These are phyloP conservation scores for Sugiyamaella xylanicola DNA, from an alignment of 1,139 yeast genomes.

Conservation along the genomic window DNA sequence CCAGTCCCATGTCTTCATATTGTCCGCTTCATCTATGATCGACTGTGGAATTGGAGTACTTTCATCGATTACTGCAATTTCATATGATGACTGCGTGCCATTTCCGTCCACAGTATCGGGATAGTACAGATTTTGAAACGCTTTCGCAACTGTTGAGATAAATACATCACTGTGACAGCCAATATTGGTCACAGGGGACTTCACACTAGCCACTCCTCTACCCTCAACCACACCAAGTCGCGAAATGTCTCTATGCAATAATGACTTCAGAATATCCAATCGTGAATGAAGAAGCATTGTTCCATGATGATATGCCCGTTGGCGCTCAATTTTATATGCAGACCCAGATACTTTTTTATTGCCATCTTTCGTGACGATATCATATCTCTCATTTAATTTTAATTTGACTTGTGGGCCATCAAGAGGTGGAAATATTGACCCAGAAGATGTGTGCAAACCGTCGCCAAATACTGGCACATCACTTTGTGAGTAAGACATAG, in stretches of 20 bases:
- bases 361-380: slow-evolving; percentile 57
- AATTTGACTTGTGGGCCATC: slow-evolving; percentile 42
- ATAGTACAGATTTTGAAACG: slow-evolving; percentile 38
- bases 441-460: slow-evolving; percentile 9
- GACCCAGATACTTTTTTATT: slow-evolving; percentile 79
- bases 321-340: slow-evolving; percentile 82
- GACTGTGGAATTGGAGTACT: slow-evolving; percentile 48
- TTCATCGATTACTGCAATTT: slow-evolving; percentile 25
- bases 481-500: not conserved
- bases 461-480: not conserved
- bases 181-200: slow-evolving; percentile 72
- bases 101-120: slow-evolving; percentile 26
- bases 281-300: slow-evolving; percentile 83
- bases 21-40: slow-evolving; percentile 50
- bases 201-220: slow-evolving; percentile 72
- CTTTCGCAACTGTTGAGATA: slow-evolving; percentile 49
- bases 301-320: slow-evolving; percentile 92
- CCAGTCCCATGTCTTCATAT: slow-evolving; percentile 68
- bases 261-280: slow-evolving; percentile 56
- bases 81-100: slow-evolving; percentile 7
- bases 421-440: slow-evolving; percentile 20
- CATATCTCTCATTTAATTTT: slow-evolving; percentile 72
- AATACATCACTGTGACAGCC: slow-evolving; percentile 52
- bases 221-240: slow-evolving; percentile 56
- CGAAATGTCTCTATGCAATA: slow-evolving; percentile 54